phyloP scores from a whole-genome alignment of 352 stramenopile species.

The Phytophthora palmivora region DNA sequence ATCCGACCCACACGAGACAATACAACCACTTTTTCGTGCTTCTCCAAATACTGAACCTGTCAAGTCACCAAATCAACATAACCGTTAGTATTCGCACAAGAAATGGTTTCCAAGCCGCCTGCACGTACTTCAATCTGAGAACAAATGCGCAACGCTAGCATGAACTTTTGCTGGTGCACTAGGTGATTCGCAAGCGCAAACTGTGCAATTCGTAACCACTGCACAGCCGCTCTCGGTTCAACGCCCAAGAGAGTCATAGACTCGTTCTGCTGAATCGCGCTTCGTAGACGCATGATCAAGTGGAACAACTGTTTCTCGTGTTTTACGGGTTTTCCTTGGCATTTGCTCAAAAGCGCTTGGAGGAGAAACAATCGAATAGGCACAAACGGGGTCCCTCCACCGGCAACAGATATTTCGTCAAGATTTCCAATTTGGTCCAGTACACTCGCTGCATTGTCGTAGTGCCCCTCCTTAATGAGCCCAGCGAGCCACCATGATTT shows the following conservation, averaged over 20 bases:
- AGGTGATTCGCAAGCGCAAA: constrained; percentile 78
- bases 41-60: constrained; percentile 48
- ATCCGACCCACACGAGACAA: constrained; percentile 75
- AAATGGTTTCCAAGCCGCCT: neutral
- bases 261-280: constrained; percentile 37
- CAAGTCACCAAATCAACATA: constrained; percentile 4
- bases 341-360: constrained; percentile 73
- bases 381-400: constrained; percentile 48
- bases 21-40: constrained; percentile 54
- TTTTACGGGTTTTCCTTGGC: constrained; percentile 57
- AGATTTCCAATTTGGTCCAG: constrained; percentile 81
- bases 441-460: constrained; percentile 76
- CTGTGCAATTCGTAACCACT: constrained; percentile 68
- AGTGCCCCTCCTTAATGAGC: constrained; percentile 80
- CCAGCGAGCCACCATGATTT: constrained; percentile 87
- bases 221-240: constrained; percentile 34
- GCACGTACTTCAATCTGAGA: constrained; percentile 70
- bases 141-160: constrained; percentile 65
- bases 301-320: constrained; percentile 78
- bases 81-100: constrained; percentile 5
- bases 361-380: constrained; percentile 68
- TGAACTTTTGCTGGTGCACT: constrained; percentile 79
- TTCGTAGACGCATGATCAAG: constrained; percentile 50
- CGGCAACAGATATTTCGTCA: constrained; percentile 39
- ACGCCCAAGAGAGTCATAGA: constrained; percentile 44